Percentiles rank a stretch among this genome's conserved stretches.
Conservation (phyloP, 306 rosid species). For the Castanospermum australe region DNA sequence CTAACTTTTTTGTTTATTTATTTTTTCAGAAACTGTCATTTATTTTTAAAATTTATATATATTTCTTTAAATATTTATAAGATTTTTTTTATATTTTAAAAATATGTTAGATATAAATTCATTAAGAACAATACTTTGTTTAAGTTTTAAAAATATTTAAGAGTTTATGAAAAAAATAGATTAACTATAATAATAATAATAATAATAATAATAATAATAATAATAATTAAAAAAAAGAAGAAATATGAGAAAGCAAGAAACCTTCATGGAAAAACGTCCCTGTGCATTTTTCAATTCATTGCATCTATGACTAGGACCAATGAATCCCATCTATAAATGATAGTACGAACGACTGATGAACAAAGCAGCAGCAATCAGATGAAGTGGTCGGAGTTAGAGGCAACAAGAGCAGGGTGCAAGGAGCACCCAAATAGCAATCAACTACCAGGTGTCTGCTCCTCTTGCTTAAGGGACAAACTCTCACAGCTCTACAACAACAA, state of each 20-base stretch:
- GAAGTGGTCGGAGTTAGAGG: slow-evolving; percentile 47
- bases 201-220: not conserved
- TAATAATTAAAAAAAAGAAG: not conserved
- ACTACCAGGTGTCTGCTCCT: slow-evolving; percentile 58
- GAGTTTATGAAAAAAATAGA: no score
- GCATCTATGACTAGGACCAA: not conserved
- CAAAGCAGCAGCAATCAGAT: not conserved
- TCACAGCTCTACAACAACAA: slow-evolving; percentile 39
- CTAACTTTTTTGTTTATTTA: no score
- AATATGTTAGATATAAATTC: no score
- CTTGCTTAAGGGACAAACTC: slow-evolving; percentile 57
- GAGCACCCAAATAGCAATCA: slow-evolving; percentile 42
- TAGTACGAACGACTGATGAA: not conserved
- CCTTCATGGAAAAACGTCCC: slow-evolving; percentile 16
- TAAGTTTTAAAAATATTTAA: no score
- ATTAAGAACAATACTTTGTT: no score
- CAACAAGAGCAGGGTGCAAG: slow-evolving; percentile 38
- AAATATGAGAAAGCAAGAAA: slow-evolving; percentile 1
- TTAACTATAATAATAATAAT: no score
- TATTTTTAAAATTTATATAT: no score
- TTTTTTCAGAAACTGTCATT: no score
- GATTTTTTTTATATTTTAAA: no score
- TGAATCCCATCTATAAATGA: slow-evolving; percentile 28
- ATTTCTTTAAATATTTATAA: no score
- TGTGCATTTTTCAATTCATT: slow-evolving; percentile 14